Conservation (phyloP, 371 early-diverging fungal genomes). For the Sporodiniella umbellata region DNA sequence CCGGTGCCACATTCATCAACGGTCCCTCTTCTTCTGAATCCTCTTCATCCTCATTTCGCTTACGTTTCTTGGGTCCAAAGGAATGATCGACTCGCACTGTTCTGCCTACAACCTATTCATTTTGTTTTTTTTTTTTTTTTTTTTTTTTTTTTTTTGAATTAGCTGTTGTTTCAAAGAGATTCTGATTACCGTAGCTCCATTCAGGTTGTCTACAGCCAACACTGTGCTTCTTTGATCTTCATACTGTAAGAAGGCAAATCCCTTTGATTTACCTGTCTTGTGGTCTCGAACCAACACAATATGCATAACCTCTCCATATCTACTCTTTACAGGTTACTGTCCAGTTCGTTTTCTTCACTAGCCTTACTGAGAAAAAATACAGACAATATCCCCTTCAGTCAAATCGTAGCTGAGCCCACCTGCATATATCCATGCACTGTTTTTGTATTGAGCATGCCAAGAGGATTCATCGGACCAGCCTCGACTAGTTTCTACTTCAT, state of each 20-base stretch:
- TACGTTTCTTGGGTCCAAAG: slow-evolving; percentile 51
- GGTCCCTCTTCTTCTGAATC: slow-evolving; percentile 64
- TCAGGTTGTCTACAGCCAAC: slow-evolving; percentile 94
- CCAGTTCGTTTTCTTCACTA: no score
- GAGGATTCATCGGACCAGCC: slow-evolving; percentile 53
- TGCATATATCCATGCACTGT: slow-evolving; percentile 88
- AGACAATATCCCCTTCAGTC: slow-evolving; percentile 90
- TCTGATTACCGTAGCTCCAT: slow-evolving; percentile 75
- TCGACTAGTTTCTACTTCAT: slow-evolving; percentile 54
- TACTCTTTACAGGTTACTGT: slow-evolving; percentile 16
- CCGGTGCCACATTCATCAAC: slow-evolving; percentile 75
- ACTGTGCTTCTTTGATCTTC: slow-evolving; percentile 90
- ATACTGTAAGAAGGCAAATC: slow-evolving; percentile 91
- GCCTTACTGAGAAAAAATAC: slow-evolving; percentile 89
- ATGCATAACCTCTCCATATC: slow-evolving; percentile 89
- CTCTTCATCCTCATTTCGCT: slow-evolving; percentile 28
- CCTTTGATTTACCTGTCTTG: slow-evolving; percentile 83
- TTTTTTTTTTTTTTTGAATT: no score
- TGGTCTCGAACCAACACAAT: slow-evolving; percentile 84
- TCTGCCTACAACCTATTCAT: slow-evolving; percentile 24
- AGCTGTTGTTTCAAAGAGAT: no score
- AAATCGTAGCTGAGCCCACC: slow-evolving; percentile 84
- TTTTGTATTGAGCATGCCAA: slow-evolving; percentile 91
- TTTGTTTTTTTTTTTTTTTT: no score
- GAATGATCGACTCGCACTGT: slow-evolving; percentile 43